Evolutionary conservation across 2,329 filamentous ascomycete genomes (phyloP).

Genomic region (Fusarium torulosum): DNA sequence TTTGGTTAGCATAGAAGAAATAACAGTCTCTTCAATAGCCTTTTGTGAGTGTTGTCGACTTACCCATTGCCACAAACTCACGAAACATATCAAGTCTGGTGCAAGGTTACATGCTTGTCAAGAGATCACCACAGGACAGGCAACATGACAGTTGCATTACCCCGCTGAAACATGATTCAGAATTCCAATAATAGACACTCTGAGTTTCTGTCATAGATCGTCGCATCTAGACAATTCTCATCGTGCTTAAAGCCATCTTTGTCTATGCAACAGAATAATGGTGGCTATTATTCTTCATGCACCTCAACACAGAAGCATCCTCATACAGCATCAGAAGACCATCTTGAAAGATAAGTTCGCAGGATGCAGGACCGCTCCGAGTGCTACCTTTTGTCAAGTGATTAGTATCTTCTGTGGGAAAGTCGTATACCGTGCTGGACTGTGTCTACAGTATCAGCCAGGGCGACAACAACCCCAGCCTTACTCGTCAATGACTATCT

Average conservation of each 20-base stretch:
- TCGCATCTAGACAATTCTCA: not conserved
- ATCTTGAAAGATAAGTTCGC: not conserved
- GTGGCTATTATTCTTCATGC: conserved; percentile 6
- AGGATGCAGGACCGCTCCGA: conserved; percentile 6
- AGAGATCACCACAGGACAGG: not conserved
- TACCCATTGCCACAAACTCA: not conserved
- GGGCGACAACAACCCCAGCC: conserved; percentile 8
- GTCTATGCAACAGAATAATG: not conserved
- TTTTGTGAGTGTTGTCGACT: not conserved
- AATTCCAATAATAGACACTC: conserved; percentile 1
- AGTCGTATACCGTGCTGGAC: not conserved
- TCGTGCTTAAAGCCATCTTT: not conserved
- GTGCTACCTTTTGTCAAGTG: conserved; percentile 27
- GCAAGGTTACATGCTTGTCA: not conserved
- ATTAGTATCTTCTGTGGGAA: conserved; percentile 23
- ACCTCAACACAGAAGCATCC: conserved; percentile 11
- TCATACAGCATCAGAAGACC: not conserved
- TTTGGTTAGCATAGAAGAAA: too few relatives aligned
- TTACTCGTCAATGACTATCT: conserved; percentile 10
- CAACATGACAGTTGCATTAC: not conserved
- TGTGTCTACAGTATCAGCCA: not conserved
- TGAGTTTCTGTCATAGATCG: not conserved
- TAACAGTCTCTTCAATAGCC: not conserved
- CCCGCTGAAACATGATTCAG: conserved; percentile 11
- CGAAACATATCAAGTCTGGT: not conserved